Conservation (phyloP, 2,329 filamentous ascomycete genomes). For the Pseudogymnoascus sp. region DNA sequence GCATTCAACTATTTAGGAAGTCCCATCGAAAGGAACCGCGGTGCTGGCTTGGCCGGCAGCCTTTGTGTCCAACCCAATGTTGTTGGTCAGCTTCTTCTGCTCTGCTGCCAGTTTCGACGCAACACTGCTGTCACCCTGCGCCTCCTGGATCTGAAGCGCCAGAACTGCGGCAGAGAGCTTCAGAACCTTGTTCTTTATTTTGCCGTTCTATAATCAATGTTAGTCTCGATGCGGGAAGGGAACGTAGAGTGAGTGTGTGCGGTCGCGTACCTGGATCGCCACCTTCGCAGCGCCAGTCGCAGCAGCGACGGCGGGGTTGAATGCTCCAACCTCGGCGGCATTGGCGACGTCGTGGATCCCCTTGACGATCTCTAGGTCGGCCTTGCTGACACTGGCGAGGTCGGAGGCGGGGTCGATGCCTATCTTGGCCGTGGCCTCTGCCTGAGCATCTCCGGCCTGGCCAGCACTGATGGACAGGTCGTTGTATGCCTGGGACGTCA, state of each 20-base stretch:
- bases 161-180: slow-evolving; percentile 47
- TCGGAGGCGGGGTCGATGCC: slow-evolving; percentile 36
- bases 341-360: slow-evolving; percentile 46
- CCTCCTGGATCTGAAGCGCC: slow-evolving; percentile 41
- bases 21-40: slow-evolving; percentile 31
- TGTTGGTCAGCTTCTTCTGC: slow-evolving; percentile 45
- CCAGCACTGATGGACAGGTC: slow-evolving; percentile 41
- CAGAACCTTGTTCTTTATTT: slow-evolving; percentile 54
- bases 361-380: slow-evolving; percentile 42
- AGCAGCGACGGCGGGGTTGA: slow-evolving; percentile 46
- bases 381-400: slow-evolving; percentile 35
- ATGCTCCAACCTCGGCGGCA: slow-evolving; percentile 43
- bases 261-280: slow-evolving; percentile 37
- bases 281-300: slow-evolving; percentile 36
- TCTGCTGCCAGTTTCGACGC: slow-evolving; percentile 38
- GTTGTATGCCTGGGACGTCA: slow-evolving; percentile 34
- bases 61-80: slow-evolving; percentile 40
- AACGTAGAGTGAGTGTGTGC: not conserved
- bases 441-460: slow-evolving; percentile 37
- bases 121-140: slow-evolving; percentile 40
- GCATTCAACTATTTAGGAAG: slow-evolving; percentile 6
- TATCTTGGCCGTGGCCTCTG: slow-evolving; percentile 35
- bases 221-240: not conserved
- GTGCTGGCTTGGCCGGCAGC: slow-evolving; percentile 41
- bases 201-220: slow-evolving; percentile 35